These are phyloP conservation scores for Tylopilus cervinicoccineus DNA, from an alignment of 768 basidiomycete species.

Conservation along the genomic window DNA sequence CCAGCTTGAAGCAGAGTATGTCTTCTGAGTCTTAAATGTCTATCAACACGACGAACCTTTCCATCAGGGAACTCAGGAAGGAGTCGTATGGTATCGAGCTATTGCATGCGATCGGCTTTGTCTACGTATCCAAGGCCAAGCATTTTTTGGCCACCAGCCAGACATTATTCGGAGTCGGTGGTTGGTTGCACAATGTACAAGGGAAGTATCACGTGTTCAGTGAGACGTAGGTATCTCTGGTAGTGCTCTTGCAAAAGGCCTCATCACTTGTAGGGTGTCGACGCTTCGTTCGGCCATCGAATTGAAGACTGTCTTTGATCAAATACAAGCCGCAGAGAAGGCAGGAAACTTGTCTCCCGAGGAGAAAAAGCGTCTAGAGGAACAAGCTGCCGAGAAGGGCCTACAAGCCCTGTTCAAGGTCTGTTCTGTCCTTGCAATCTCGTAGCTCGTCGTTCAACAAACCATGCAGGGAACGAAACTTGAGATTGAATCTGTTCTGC, in stretches of 20 bases:
- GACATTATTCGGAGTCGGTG: conserved; percentile 76
- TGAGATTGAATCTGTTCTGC: conserved; percentile 83
- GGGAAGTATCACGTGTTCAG: conserved; percentile 92
- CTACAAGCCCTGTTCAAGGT: conserved; percentile 90
- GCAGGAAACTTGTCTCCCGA: conserved; percentile 75
- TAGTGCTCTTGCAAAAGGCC: background rate
- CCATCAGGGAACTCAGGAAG: conserved; percentile 65
- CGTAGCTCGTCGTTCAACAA: background rate
- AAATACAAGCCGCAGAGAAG: conserved; percentile 86
- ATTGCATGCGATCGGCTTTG: conserved; percentile 81
- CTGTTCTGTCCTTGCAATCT: background rate
- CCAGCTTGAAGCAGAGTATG: conserved; percentile 77
- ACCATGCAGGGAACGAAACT: conserved; percentile 74
- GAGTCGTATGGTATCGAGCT: conserved; percentile 89
- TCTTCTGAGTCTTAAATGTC: conserved; percentile 12
- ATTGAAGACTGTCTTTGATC: conserved; percentile 86
- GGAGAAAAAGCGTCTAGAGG: conserved; percentile 79
- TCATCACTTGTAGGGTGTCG: conserved; percentile 55
- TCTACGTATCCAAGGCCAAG: conserved; percentile 78
- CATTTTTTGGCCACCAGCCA: conserved; percentile 73
- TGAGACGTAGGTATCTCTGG: conserved; percentile 65
- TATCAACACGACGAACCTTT: conserved; percentile 2
- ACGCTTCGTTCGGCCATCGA: conserved; percentile 85
- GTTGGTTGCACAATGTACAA: conserved; percentile 90
- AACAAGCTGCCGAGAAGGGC: conserved; percentile 91